These are phyloP conservation scores for Sporothrix pallida DNA, from an alignment of 2,329 filamentous ascomycete genomes.

Conservation along the genomic window DNA sequence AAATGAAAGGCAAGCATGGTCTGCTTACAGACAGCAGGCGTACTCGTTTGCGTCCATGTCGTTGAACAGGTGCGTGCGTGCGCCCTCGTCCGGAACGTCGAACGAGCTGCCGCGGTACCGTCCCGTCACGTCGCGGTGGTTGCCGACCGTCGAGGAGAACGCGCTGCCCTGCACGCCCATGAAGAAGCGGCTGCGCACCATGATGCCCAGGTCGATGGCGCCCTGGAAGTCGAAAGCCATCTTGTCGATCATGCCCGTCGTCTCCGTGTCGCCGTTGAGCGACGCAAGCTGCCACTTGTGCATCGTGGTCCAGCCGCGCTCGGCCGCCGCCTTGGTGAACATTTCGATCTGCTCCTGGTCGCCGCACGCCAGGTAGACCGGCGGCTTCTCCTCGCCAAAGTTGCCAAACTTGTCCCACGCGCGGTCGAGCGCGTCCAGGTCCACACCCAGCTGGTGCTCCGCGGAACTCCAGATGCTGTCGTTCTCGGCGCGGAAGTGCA, in stretches of 20 bases:
- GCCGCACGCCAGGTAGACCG: slow-evolving; percentile 47
- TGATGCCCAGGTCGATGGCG: slow-evolving; percentile 45
- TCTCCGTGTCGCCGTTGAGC: slow-evolving; percentile 35
- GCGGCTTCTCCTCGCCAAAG: slow-evolving; percentile 37
- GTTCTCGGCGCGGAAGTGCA: slow-evolving; percentile 47
- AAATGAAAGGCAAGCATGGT: background rate
- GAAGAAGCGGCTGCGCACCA: slow-evolving; percentile 45
- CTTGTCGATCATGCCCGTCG: slow-evolving; percentile 40
- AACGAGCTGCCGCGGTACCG: slow-evolving; percentile 47
- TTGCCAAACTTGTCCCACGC: slow-evolving; percentile 43
- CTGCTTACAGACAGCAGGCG: slow-evolving; percentile 44
- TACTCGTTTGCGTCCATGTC: slow-evolving; percentile 44
- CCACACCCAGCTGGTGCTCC: slow-evolving; percentile 45
- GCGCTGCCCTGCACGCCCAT: slow-evolving; percentile 46
- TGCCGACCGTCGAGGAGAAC: slow-evolving; percentile 44
- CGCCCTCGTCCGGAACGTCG: slow-evolving; percentile 42
- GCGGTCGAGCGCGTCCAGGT: slow-evolving; percentile 46
- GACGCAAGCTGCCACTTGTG: slow-evolving; percentile 45
- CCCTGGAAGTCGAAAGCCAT: slow-evolving; percentile 47
- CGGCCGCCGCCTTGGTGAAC: slow-evolving; percentile 42
- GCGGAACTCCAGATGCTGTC: slow-evolving; percentile 48
- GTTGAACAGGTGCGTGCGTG: slow-evolving; percentile 45
- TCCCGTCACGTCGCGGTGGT: slow-evolving; percentile 45
- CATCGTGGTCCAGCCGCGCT: slow-evolving; percentile 46
- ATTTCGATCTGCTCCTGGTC: slow-evolving; percentile 44